A percentile compares a stretch with the other conserved stretches of the same genome.
These are phyloP conservation scores for Ogataea kodamae DNA, from an alignment of 805 yeast species.

Conservation along the genomic window DNA sequence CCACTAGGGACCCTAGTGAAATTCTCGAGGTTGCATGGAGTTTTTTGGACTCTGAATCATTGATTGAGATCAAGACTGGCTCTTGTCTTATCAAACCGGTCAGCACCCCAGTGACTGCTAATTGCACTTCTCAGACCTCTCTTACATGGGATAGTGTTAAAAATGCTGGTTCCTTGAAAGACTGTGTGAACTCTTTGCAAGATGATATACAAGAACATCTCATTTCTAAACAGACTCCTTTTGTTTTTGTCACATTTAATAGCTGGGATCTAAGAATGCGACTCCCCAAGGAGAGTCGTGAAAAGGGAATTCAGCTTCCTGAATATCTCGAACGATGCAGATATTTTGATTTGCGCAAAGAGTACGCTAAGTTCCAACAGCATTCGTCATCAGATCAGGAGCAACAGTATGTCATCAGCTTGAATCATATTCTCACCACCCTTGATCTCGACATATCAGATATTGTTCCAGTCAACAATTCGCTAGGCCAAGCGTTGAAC, in stretches of 20 bases:
- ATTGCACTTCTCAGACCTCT: slow-evolving; percentile 48
- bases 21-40: slow-evolving; percentile 68
- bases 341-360: slow-evolving; percentile 71
- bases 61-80: slow-evolving; percentile 41
- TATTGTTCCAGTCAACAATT: slow-evolving; percentile 17
- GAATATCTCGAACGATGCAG: slow-evolving; percentile 71
- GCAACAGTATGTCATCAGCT: slow-evolving; percentile 19
- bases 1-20: slow-evolving; percentile 65
- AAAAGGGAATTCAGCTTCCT: slow-evolving; percentile 68
- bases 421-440: slow-evolving; percentile 20
- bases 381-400: slow-evolving; percentile 51
- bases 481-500: slow-evolving; percentile 14
- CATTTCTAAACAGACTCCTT: slow-evolving; percentile 42
- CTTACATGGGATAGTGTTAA: slow-evolving; percentile 61
- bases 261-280: slow-evolving; percentile 72
- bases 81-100: slow-evolving; percentile 55
- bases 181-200: slow-evolving; percentile 58
- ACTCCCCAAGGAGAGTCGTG: slow-evolving; percentile 77
- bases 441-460: slow-evolving; percentile 22
- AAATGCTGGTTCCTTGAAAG: slow-evolving; percentile 56
- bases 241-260: slow-evolving; percentile 63
- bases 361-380: slow-evolving; percentile 67
- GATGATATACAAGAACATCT: slow-evolving; percentile 42
- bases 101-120: slow-evolving; percentile 62
- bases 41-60: slow-evolving; percentile 50